Conservation (phyloP, 768 basidiomycete species). For the Mycena metata region DNA sequence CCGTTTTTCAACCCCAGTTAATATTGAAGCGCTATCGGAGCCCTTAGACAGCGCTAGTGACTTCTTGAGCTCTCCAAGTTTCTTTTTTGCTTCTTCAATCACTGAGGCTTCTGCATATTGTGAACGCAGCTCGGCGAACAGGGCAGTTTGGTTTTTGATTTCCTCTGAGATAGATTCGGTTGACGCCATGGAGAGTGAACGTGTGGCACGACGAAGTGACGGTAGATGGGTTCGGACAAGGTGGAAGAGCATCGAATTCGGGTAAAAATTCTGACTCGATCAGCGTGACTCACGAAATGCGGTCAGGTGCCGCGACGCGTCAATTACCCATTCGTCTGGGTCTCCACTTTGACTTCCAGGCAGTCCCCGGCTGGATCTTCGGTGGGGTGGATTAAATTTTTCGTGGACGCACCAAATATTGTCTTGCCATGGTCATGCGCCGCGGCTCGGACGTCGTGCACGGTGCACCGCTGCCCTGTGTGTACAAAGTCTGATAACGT, state of each 20-base stretch:
- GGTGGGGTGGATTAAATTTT: too few species aligned
- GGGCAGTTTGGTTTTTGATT: conserved; percentile 66
- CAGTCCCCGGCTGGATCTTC: too few species aligned
- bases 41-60: conserved; percentile 59
- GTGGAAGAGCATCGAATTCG: conserved; percentile 35
- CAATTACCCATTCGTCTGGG: conserved; percentile 17
- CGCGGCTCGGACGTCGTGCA: too few species aligned
- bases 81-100: conserved; percentile 76
- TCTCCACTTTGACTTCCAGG: conserved; percentile 24
- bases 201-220: conserved; percentile 33
- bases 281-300: background rate
- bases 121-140: conserved; percentile 73
- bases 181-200: conserved; percentile 49
- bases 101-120: conserved; percentile 63
- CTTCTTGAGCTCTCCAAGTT: conserved; percentile 78
- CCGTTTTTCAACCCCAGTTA: conserved; percentile 69
- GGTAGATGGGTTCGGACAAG: conserved; percentile 48
- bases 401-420: conserved; percentile 1
- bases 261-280: conserved; percentile 24
- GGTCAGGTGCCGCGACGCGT: conserved; percentile 8
- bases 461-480: too few species aligned
- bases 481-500: too few species aligned
- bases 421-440: background rate
- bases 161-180: conserved; percentile 58
- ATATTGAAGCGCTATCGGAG: conserved; percentile 53